Conservation (phyloP, 108 stramenopile species). For the Mediolabrus comicus region DNA sequence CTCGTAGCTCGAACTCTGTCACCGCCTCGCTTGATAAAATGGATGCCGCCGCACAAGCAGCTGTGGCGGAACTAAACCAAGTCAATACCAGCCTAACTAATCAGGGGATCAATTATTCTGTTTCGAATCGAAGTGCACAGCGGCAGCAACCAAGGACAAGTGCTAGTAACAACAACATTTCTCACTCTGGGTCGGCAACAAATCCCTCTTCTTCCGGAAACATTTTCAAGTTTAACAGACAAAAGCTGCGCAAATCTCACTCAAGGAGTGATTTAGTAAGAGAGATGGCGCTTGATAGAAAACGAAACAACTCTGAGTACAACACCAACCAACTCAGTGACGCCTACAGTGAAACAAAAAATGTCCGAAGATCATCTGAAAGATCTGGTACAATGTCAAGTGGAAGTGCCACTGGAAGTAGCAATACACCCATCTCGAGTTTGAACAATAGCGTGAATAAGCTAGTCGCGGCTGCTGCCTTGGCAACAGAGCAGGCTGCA, state of each 20-base stretch:
- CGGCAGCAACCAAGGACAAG: neutral
- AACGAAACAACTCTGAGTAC: neutral
- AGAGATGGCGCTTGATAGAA: constrained; percentile 22
- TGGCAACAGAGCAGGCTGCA: too few species aligned
- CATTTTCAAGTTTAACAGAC: neutral
- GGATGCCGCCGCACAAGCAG: neutral
- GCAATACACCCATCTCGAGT: neutral
- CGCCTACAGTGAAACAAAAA: neutral
- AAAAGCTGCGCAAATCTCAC: constrained; percentile 9
- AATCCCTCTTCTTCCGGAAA: neutral
- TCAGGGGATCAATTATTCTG: neutral
- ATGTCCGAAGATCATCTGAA: neutral
- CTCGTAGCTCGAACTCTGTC: neutral
- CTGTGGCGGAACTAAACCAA: neutral
- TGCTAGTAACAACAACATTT: neutral
- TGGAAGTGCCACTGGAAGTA: neutral
- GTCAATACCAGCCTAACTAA: neutral
- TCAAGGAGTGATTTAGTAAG: constrained; percentile 14
- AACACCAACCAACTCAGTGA: neutral
- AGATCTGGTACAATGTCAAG: too few species aligned
- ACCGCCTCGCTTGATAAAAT: neutral
- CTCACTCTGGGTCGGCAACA: neutral
- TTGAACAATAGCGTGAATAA: neutral
- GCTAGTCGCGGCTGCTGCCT: too few species aligned
- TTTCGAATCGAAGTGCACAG: neutral